Conservation (phyloP, 306 rosid species). For the Corylus heterophylla region DNA sequence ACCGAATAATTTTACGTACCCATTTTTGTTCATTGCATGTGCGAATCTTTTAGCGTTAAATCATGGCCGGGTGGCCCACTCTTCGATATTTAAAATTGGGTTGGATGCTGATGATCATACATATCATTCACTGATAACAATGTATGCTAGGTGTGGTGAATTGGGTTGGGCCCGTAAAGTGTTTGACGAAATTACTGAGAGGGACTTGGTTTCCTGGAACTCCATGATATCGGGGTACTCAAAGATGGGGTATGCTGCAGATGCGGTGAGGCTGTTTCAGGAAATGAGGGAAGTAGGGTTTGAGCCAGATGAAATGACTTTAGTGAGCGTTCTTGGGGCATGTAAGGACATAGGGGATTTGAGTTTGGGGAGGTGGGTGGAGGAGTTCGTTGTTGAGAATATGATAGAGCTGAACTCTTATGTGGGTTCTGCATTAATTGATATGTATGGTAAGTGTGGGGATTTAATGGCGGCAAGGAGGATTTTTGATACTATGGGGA, state of each 20-base stretch:
- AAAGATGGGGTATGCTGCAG: slow-evolving; percentile 58
- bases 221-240: slow-evolving; percentile 80
- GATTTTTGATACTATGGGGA: slow-evolving; percentile 60
- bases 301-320: slow-evolving; percentile 72
- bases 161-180: slow-evolving; percentile 58
- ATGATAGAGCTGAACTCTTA: slow-evolving; percentile 54
- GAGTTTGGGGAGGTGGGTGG: slow-evolving; percentile 74
- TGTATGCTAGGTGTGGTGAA: slow-evolving; percentile 60
- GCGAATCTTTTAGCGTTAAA: slow-evolving; percentile 44
- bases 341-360: slow-evolving; percentile 81
- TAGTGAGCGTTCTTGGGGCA: slow-evolving; percentile 78
- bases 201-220: slow-evolving; percentile 89
- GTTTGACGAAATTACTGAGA: slow-evolving; percentile 69
- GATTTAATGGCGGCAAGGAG: slow-evolving; percentile 68
- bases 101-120: slow-evolving; percentile 57
- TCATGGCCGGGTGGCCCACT: slow-evolving; percentile 55
- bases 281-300: slow-evolving; percentile 60
- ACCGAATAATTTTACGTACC: slow-evolving; percentile 72
- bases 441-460: slow-evolving; percentile 82
- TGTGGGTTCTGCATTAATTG: slow-evolving; percentile 80
- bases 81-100: slow-evolving; percentile 48
- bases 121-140: slow-evolving; percentile 62
- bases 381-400: slow-evolving; percentile 55
- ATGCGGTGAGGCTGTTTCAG: slow-evolving; percentile 64
- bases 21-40: slow-evolving; percentile 79